Base-by-base conservation (phyloP, 257 asterid species). In the Fraxinus excelsior region DNA sequence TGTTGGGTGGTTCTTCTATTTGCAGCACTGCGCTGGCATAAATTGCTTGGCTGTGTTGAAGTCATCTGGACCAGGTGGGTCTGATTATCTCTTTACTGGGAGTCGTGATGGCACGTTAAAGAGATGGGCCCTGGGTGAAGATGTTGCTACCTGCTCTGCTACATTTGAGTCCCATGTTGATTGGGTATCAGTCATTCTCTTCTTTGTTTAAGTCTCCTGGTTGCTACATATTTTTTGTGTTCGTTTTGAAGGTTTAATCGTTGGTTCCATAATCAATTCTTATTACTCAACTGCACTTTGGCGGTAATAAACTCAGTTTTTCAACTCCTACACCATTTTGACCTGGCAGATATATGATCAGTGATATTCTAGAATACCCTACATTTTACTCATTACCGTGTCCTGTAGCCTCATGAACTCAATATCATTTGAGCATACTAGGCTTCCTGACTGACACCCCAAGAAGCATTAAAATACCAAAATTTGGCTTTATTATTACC, bases 111-210 rank as follows among this genome's bases (percentile, higher is more conserved):
- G 98, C 74, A 95, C 98, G 7, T 75, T 95, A 86, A 95, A 93
- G 87, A 92, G 94, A 90, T 95, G 99, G 99, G 84, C 89, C 73
- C 76, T 95, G 86, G 77, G 86, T 62, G 96, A 90, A 82, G 88
- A 89, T 82, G 78, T 86, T 81, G 88, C 97, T 46, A 87, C 94
- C 53, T 95, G 89, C 86, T 95, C 98, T 82, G 90, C 97, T 66
- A 95, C 99, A 51, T 92, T 87, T 77, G 99, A 94, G 91, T 92
- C 97, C 19, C 99, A 94, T 81, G 97, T 94, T 83, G 99, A 94
- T 85, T 94, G 99, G 99, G 99, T 95, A 94, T 64, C 26, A 16
- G 31, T 67, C 73, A 5, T 67, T 76, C 74, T 80, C 71, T 35
- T 70, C 71, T 75, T 82, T 79, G 81, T 68, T 51, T 38, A 44